Evolutionary conservation across 2,329 filamentous ascomycete species (phyloP).

Genomic region (Aspergillus ochraceoroseus): DNA sequence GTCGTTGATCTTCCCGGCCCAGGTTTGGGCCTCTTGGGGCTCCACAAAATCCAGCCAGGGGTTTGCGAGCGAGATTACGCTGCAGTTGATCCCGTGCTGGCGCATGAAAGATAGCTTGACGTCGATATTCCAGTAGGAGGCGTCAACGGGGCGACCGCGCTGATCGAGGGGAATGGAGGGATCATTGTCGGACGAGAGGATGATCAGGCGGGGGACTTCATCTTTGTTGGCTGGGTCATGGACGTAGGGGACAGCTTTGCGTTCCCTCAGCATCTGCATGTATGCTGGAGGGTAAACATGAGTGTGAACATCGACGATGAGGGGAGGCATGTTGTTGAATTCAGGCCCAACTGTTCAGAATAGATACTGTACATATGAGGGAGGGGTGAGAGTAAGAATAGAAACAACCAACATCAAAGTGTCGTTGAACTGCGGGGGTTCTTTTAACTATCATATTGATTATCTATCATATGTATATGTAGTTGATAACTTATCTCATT

Average conservation of each 20-base stretch:
- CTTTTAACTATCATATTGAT: no score
- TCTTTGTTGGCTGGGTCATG: slow-evolving; percentile 36
- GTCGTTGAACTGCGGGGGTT: no score
- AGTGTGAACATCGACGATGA: slow-evolving; percentile 58
- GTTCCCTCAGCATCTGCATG: slow-evolving; percentile 53
- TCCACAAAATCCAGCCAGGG: slow-evolving; percentile 87
- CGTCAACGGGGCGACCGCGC: slow-evolving; percentile 75
- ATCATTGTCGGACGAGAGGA: slow-evolving; percentile 46
- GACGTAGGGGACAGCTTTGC: slow-evolving; percentile 46
- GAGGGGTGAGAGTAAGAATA: no score
- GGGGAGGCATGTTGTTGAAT: slow-evolving; percentile 27
- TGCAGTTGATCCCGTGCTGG: slow-evolving; percentile 72
- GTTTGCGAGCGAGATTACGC: slow-evolving; percentile 83
- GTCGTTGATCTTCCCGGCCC: slow-evolving; percentile 67
- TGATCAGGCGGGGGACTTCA: slow-evolving; percentile 42
- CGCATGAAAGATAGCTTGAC: slow-evolving; percentile 87
- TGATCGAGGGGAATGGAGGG: slow-evolving; percentile 35
- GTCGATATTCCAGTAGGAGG: slow-evolving; percentile 73
- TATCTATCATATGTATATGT: no score
- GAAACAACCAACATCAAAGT: no score
- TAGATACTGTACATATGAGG: not conserved
- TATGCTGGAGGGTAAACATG: slow-evolving; percentile 60
- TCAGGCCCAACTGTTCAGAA: not conserved
- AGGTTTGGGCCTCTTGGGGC: slow-evolving; percentile 55
- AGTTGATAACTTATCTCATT: no score